Base-by-base conservation (phyloP, 2,329 filamentous ascomycete species). In the Penicillium freii region DNA sequence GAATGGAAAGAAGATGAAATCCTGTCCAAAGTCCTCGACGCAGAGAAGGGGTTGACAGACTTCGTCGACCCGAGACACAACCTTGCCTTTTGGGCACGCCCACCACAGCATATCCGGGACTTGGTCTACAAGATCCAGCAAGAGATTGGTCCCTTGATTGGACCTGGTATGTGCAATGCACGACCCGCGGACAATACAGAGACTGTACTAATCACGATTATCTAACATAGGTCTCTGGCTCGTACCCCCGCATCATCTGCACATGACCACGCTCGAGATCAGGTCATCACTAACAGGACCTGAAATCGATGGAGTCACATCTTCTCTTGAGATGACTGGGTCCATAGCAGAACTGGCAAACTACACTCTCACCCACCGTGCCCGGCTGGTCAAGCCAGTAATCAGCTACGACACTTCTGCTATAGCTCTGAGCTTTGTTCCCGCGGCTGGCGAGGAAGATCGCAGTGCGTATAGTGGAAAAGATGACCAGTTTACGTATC, bases 1-100 rank as follows among this genome's bases (percentile, higher is more conserved):
- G 88, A 88, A 56, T 83, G 95, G 66, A 84, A 84, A 48, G 82
- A 93, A 51, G 93, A 97, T 69, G 85, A 87, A 2, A 87, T 91
- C 54, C 81, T 97, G 1, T 77, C 87, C 49, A 87, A 87, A 54
- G 77, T 96, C 33, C 83, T 88, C 63, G 81, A 87, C 43, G 82
- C 83, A 1, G 74, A 81, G 1, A 76, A 87, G 36, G 58, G 57
- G 7, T 82, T 90, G 61, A 87, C 86, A 1, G 85, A 84, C 1
- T 96, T 89, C 70, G 73, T 80, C 51, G 93, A 97, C 71, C 83
- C 85, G 42, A 81, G 93, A 40, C 82, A 96, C 68, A 95, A 92
- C 70, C 80, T 97, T 11, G 90, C 92, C 0, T 87, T 97, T 69
- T 97, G 92, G 91, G 91, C 90, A 4, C 82, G 92, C 7, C 93